Conservation (phyloP, 352 stramenopile genomes). For the Phytopythium chamaehyphon region DNA sequence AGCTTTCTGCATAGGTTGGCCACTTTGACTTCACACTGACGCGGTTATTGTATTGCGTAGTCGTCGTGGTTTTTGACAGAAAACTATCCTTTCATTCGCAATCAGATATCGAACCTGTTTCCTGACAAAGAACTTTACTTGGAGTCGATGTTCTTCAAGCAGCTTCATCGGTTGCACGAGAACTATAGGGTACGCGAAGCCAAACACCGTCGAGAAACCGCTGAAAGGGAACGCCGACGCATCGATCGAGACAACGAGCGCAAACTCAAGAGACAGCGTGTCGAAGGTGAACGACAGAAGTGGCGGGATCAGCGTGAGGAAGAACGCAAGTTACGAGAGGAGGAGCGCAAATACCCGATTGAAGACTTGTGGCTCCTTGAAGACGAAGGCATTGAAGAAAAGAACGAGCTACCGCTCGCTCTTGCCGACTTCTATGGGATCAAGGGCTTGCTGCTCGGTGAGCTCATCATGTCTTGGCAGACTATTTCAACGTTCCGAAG, state of each 20-base stretch:
- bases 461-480: conserved; percentile 79
- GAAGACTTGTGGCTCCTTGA: conserved; percentile 65
- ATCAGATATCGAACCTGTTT: conserved; percentile 76
- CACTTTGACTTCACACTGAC: conserved; percentile 7
- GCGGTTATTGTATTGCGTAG: conserved; percentile 17
- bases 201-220: conserved; percentile 51
- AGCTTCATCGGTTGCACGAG: conserved; percentile 69
- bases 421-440: conserved; percentile 43
- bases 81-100: conserved; percentile 77
- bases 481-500: conserved; percentile 72
- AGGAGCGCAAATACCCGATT: conserved; percentile 62
- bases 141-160: conserved; percentile 85
- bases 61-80: conserved; percentile 83
- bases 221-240: conserved; percentile 55
- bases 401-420: conserved; percentile 31
- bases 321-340: conserved; percentile 53
- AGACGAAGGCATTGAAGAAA: conserved; percentile 20
- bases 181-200: conserved; percentile 55
- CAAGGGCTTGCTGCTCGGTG: conserved; percentile 53
- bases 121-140: conserved; percentile 70
- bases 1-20: conserved; percentile 5
- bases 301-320: conserved; percentile 55
- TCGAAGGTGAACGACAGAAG: conserved; percentile 44
- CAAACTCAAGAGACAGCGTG: conserved; percentile 31
- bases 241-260: conserved; percentile 59